Evolutionary conservation across 2,329 filamentous ascomycete genomes (phyloP).

Genomic region (Microdochium nivale): DNA sequence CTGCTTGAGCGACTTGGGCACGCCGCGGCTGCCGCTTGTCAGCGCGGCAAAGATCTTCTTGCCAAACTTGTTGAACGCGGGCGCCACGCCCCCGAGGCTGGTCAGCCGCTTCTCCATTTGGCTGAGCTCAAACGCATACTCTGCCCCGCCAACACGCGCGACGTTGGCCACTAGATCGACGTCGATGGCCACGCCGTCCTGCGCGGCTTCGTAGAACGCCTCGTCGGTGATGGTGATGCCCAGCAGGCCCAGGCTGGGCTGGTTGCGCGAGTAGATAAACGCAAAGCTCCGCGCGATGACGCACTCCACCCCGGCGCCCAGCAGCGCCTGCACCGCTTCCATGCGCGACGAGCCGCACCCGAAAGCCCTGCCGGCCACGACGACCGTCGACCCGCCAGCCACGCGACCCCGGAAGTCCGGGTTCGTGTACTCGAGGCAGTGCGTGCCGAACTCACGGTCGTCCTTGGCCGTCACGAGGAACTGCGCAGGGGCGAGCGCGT

Average conservation of each 20-base stretch:
- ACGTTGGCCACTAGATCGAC: conserved; percentile 20
- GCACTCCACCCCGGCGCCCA: conserved; percentile 27
- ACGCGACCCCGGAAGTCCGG: conserved; percentile 29
- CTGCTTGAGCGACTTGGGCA: neutral
- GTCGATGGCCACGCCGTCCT: conserved; percentile 24
- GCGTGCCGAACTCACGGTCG: conserved; percentile 23
- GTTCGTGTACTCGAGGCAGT: conserved; percentile 30
- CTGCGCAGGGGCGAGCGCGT: conserved; percentile 30
- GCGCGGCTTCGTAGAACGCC: conserved; percentile 25
- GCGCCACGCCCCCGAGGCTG: conserved; percentile 24
- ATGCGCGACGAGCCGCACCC: conserved; percentile 35
- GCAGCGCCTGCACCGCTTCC: conserved; percentile 30
- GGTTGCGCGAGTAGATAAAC: conserved; percentile 36
- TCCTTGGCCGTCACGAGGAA: conserved; percentile 19
- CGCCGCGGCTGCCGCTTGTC: conserved; percentile 5
- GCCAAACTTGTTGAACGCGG: conserved; percentile 28
- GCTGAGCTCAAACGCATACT: conserved; percentile 25
- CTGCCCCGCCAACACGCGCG: conserved; percentile 12
- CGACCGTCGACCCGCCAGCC: conserved; percentile 25
- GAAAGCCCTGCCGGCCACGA: conserved; percentile 36
- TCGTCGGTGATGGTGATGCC: conserved; percentile 30
- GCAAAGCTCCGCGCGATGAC: conserved; percentile 35
- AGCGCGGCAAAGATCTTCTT: conserved; percentile 22
- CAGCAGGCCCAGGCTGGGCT: conserved; percentile 33
- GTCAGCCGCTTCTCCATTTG: conserved; percentile 28